Evolutionary conservation across 306 rosid species (phyloP).

Genomic region (Trichosanthes truncata): DNA sequence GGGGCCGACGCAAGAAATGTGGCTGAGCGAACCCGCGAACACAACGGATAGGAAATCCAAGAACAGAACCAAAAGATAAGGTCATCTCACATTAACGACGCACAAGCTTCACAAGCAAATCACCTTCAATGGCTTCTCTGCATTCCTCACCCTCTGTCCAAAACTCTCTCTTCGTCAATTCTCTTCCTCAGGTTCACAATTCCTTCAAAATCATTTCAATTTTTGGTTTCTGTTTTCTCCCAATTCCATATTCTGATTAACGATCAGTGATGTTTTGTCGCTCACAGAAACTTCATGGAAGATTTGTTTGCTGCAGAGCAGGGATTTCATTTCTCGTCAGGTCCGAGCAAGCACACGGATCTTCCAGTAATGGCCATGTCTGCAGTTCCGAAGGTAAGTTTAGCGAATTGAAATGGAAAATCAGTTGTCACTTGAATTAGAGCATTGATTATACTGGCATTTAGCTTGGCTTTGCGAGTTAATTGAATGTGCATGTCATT

Average conservation of each 20-base stretch:
- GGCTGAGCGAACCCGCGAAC: slow-evolving; percentile 9
- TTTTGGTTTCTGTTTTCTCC: not conserved
- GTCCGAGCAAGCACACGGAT: slow-evolving; percentile 36
- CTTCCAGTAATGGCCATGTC: slow-evolving; percentile 19
- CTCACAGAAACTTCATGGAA: slow-evolving; percentile 36
- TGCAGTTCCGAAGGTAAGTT: slow-evolving; percentile 50
- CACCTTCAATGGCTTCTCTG: slow-evolving; percentile 10
- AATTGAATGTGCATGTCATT: not conserved
- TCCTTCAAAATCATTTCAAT: not conserved
- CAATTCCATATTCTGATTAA: not conserved
- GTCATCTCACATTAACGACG: not conserved
- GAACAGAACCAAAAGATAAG: slow-evolving; percentile 24
- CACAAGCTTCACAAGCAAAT: not conserved
- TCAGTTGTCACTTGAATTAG: not conserved
- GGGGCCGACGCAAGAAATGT: slow-evolving; percentile 7
- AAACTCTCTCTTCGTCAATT: slow-evolving; percentile 38
- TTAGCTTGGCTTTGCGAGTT: not conserved
- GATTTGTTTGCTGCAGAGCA: slow-evolving; percentile 42
- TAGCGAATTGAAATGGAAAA: not conserved
- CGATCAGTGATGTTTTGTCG: not conserved
- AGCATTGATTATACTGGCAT: no score
- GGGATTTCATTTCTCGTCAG: slow-evolving; percentile 43
- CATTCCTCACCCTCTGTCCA: slow-evolving; percentile 33
- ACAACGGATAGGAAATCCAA: slow-evolving; percentile 18
- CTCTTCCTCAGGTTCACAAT: slow-evolving; percentile 53